Evolutionary conservation across 2,329 filamentous ascomycete species (phyloP).

Genomic region (Cylindrodendrum hubeiense): DNA sequence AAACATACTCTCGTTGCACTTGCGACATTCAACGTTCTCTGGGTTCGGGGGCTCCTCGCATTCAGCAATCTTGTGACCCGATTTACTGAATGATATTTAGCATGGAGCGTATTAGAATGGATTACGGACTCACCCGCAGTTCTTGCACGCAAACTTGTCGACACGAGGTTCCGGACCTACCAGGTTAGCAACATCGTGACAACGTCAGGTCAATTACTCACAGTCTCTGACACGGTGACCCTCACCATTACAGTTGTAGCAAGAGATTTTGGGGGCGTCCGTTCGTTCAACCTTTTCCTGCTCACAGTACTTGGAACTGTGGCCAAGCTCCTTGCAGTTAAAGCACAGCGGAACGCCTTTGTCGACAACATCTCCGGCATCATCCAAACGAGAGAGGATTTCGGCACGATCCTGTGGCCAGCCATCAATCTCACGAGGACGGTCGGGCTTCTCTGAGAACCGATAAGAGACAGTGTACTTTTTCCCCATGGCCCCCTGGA

Average conservation of each 20-base stretch:
- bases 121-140: slow-evolving; percentile 65
- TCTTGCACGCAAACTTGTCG: slow-evolving; percentile 76
- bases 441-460: slow-evolving; percentile 67
- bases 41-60: slow-evolving; percentile 72
- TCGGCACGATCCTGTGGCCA: slow-evolving; percentile 72
- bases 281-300: slow-evolving; percentile 66
- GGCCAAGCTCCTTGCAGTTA: slow-evolving; percentile 75
- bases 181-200: slow-evolving; percentile 23
- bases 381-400: slow-evolving; percentile 72
- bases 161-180: slow-evolving; percentile 70
- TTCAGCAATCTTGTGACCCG: slow-evolving; percentile 63
- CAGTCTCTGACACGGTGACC: slow-evolving; percentile 80
- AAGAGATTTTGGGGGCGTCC: slow-evolving; percentile 64
- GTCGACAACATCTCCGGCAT: slow-evolving; percentile 74
- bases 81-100: slow-evolving; percentile 52
- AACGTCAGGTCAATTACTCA: slow-evolving; percentile 51
- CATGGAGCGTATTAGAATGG: neutral
- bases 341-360: slow-evolving; percentile 70
- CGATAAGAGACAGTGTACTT: slow-evolving; percentile 75
- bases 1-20: slow-evolving; percentile 71
- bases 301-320: slow-evolving; percentile 70
- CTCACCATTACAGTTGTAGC: slow-evolving; percentile 72
- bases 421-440: slow-evolving; percentile 67
- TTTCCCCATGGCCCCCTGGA: slow-evolving; percentile 76
- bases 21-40: slow-evolving; percentile 73